Percentiles rank a stretch among this genome's conserved stretches.
Evolutionary conservation across 2,329 filamentous ascomycete genomes (phyloP).

Genomic region (Metarhizium album): DNA sequence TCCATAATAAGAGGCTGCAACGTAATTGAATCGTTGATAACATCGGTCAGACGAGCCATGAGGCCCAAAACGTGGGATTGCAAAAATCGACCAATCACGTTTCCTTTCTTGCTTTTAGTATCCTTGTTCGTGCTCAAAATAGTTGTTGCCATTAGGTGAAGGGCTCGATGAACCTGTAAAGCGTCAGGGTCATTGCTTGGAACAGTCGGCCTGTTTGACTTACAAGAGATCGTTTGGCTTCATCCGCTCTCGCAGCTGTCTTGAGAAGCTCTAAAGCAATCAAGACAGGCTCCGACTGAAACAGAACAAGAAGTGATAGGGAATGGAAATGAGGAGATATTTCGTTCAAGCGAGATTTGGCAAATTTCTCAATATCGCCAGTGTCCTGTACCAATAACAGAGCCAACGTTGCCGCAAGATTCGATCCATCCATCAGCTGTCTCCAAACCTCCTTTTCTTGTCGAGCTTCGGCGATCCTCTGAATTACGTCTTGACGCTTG

Average conservation of each 20-base stretch:
- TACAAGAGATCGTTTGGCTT: constrained; percentile 46
- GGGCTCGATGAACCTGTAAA: constrained; percentile 33
- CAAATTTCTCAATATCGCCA: constrained; percentile 48
- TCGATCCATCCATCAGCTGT: constrained; percentile 43
- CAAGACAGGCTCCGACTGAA: constrained; percentile 64
- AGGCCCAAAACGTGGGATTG: constrained; percentile 78
- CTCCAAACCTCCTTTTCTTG: constrained; percentile 54
- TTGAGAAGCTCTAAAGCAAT: constrained; percentile 77
- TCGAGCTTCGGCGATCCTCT: constrained; percentile 68
- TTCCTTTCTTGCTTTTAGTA: constrained; percentile 36
- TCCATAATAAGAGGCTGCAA: constrained; percentile 49
- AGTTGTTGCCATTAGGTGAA: constrained; percentile 34
- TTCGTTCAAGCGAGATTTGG: constrained; percentile 56
- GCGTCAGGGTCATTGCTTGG: constrained; percentile 14
- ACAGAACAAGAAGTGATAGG: constrained; percentile 53
- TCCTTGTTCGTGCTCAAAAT: constrained; percentile 30
- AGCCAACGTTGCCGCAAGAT: constrained; percentile 47
- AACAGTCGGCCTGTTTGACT: constrained; percentile 15
- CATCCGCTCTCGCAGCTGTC: constrained; percentile 58
- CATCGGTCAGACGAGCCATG: constrained; percentile 69
- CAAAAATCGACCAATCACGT: constrained; percentile 63
- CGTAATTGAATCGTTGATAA: constrained; percentile 56
- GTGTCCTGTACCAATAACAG: constrained; percentile 48
- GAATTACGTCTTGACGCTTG: constrained; percentile 66
- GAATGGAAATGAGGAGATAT: constrained; percentile 61